These are phyloP conservation scores for Ustilaginoidea virens DNA, from an alignment of 2,329 filamentous ascomycete genomes.

Conservation along the genomic window DNA sequence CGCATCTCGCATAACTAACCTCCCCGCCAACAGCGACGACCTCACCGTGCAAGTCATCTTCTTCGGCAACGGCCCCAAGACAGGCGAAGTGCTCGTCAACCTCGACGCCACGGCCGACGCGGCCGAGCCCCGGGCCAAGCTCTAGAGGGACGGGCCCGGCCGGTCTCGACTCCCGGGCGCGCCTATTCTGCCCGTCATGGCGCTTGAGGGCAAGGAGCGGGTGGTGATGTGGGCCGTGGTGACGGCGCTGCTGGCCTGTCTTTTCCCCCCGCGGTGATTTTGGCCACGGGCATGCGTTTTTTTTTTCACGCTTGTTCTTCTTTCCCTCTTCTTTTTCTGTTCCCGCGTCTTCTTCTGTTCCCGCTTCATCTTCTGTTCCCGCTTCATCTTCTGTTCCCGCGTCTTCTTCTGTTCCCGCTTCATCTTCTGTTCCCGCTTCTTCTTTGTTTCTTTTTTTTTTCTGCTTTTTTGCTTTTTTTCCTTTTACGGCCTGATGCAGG, in stretches of 20 bases:
- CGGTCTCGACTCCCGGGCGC: not conserved
- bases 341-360: no score
- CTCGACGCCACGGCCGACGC: conserved; percentile 60
- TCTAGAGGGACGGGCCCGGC: conserved; percentile 12
- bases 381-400: no score
- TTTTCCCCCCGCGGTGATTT: not conserved
- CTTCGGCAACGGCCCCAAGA: conserved; percentile 70
- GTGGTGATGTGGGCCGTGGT: not conserved
- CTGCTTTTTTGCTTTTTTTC: no score
- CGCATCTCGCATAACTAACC: no score
- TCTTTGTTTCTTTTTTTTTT: no score
- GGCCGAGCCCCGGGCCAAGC: conserved; percentile 20
- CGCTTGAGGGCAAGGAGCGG: not conserved
- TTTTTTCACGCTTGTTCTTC: no score
- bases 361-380: no score
- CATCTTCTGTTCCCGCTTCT: no score
- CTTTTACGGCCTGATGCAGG: no score
- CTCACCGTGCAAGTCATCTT: conserved; percentile 97
- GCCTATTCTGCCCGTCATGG: not conserved
- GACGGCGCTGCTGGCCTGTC: not conserved
- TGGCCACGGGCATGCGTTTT: no score
- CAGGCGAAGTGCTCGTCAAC: conserved; percentile 69
- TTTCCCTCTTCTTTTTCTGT: no score
- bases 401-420: no score
- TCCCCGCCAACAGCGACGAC: conserved; percentile 87